Percentiles rank a stretch among this genome's conserved stretches.
Conservation (phyloP, 768 basidiomycete species). For the Rhodotorula graminis region DNA sequence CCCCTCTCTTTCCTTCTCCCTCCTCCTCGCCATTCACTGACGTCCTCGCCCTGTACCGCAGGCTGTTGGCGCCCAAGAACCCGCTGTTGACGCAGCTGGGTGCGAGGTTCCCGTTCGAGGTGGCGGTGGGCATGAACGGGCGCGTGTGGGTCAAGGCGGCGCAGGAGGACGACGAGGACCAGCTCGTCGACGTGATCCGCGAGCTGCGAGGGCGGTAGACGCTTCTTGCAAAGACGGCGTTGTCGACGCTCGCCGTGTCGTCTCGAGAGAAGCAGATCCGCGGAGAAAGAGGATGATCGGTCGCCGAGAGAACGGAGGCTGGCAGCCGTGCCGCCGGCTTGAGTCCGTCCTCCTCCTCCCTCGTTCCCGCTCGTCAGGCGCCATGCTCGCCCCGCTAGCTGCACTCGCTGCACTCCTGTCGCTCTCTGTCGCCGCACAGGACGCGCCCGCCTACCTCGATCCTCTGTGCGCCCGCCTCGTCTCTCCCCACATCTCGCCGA, state of each 20-base stretch:
- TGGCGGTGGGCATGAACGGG: constrained; percentile 85
- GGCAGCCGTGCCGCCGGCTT: no score
- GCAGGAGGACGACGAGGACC: constrained; percentile 53
- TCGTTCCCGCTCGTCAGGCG: neutral
- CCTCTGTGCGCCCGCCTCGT: neutral
- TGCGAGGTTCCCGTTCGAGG: constrained; percentile 75
- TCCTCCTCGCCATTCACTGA: neutral
- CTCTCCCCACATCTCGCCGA: neutral
- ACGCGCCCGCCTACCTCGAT: neutral
- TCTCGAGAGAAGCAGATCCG: neutral
- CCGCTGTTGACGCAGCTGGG: constrained; percentile 79
- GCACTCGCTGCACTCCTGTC: neutral
- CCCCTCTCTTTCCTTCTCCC: neutral
- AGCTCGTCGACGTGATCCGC: constrained; percentile 68
- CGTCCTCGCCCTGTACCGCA: constrained; percentile 43
- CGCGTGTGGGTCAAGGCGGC: constrained; percentile 75
- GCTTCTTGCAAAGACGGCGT: no score
- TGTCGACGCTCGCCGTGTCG: no score
- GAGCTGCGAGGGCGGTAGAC: constrained; percentile 55
- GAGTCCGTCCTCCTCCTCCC: neutral
- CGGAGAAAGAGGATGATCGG: neutral
- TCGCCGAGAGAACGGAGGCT: no score
- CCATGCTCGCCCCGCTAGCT: neutral
- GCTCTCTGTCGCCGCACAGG: neutral
- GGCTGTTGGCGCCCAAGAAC: constrained; percentile 72